A percentile compares a stretch with the other conserved stretches of the same genome.
phyloP scores from a whole-genome alignment of 2,329 filamentous ascomycete species.

The Diplodia intermedia region DNA sequence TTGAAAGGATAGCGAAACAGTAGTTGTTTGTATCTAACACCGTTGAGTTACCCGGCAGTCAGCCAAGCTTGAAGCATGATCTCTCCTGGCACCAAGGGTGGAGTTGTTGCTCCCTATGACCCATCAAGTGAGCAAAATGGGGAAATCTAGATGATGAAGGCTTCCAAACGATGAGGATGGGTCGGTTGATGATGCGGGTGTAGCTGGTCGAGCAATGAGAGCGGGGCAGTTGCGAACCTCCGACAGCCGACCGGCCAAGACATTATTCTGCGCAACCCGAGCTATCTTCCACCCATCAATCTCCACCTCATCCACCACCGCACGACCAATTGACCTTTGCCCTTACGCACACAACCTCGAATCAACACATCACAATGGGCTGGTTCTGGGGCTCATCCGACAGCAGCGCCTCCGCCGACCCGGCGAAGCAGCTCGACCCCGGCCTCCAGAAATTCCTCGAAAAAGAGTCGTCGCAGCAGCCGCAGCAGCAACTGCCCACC shows the following conservation, averaged over 20 bases:
- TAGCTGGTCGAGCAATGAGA: constrained; percentile 3
- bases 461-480: constrained; percentile 68
- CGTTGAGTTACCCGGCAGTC: not conserved
- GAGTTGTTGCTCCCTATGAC: not conserved
- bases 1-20: not conserved
- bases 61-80: not conserved
- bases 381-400: constrained; percentile 65
- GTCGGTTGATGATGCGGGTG: not conserved
- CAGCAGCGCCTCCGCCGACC: constrained; percentile 59
- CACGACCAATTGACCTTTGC: not conserved
- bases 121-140: not conserved
- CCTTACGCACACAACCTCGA: not conserved
- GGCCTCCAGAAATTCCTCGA: constrained; percentile 84
- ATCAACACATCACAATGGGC: constrained; percentile 56
- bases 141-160: not conserved
- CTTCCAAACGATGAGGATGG: not conserved
- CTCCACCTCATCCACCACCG: not conserved
- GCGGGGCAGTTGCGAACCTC: not conserved
- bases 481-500: constrained; percentile 43
- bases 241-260: constrained; percentile 20
- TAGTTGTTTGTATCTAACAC: not conserved
- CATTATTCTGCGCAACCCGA: not conserved
- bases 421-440: constrained; percentile 78
- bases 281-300: not conserved
- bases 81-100: not conserved